These are phyloP conservation scores for Rugonectria rugulosa DNA, from an alignment of 2,329 filamentous ascomycete species.

Conservation along the genomic window DNA sequence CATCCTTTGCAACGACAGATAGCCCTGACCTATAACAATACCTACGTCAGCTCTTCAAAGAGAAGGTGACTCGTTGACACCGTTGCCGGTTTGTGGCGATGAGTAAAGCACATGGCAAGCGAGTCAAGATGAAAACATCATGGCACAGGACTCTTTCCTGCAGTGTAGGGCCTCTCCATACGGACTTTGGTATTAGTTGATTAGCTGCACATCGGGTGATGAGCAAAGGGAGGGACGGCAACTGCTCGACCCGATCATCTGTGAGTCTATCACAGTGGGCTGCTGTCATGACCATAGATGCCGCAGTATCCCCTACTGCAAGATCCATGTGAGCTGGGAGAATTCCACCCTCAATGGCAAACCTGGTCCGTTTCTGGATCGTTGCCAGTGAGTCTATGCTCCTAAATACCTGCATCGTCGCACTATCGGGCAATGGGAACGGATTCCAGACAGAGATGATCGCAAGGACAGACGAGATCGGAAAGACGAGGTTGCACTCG, in stretches of 20 bases:
- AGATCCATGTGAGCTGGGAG: conserved; percentile 59
- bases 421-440: conserved; percentile 67
- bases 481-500: conserved; percentile 56
- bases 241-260: conserved; percentile 66
- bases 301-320: conserved; percentile 61
- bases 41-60: conserved; percentile 75
- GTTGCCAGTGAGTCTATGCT: conserved; percentile 66
- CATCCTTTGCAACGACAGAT: conserved; percentile 71
- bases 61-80: conserved; percentile 77
- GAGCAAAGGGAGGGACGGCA: conserved; percentile 71
- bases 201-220: conserved; percentile 73
- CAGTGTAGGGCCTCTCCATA: conserved; percentile 77
- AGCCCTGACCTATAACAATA: conserved; percentile 70
- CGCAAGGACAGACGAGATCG: conserved; percentile 68
- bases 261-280: conserved; percentile 63
- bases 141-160: conserved; percentile 70
- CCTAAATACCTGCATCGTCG: conserved; percentile 69
- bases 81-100: conserved; percentile 66
- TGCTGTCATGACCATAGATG: conserved; percentile 69
- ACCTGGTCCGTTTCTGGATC: conserved; percentile 51
- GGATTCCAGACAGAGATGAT: conserved; percentile 68
- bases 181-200: conserved; percentile 75
- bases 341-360: conserved; percentile 52
- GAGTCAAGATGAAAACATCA: conserved; percentile 34
- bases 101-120: conserved; percentile 1